A percentile compares a stretch with the other conserved stretches of the same genome.
These are phyloP conservation scores for Nitzschia palea DNA, from an alignment of 108 stramenopile genomes.

Conservation along the genomic window DNA sequence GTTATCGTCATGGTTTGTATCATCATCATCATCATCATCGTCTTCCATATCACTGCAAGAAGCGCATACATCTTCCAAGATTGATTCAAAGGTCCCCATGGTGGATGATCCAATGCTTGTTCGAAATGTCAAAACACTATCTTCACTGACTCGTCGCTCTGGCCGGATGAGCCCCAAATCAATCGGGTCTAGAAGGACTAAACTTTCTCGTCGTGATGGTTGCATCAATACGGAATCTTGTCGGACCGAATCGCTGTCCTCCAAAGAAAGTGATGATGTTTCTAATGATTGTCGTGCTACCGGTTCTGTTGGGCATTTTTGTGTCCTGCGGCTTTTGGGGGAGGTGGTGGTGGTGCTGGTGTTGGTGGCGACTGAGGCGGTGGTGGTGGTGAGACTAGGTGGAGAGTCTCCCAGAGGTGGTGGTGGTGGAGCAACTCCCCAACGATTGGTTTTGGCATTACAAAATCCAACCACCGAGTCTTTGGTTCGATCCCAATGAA, in stretches of 20 bases:
- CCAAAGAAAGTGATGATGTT: background rate
- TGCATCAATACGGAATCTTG: background rate
- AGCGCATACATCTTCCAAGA: background rate
- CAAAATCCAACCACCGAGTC: slow-evolving; percentile 7
- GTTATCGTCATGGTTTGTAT: background rate
- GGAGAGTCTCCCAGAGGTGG: background rate
- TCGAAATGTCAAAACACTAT: background rate
- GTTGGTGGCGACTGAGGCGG: background rate
- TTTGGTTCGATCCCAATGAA: slow-evolving; percentile 7
- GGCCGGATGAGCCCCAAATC: background rate
- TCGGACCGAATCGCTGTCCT: background rate
- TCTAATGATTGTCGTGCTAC: background rate
- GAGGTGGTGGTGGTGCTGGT: background rate
- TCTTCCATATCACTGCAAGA: background rate
- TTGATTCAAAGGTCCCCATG: background rate
- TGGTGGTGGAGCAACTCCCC: background rate
- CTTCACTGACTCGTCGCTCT: background rate
- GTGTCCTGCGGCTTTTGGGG: background rate
- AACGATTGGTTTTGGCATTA: slow-evolving; percentile 13
- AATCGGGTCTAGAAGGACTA: background rate
- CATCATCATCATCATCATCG: background rate
- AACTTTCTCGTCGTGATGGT: background rate
- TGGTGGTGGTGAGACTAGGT: background rate
- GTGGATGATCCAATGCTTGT: background rate
- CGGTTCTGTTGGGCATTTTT: background rate